Evolutionary conservation across 352 stramenopile species (phyloP), one percentile per base, ranked within the genome.

Genomic region (Globisporangium sylvaticum): DNA sequence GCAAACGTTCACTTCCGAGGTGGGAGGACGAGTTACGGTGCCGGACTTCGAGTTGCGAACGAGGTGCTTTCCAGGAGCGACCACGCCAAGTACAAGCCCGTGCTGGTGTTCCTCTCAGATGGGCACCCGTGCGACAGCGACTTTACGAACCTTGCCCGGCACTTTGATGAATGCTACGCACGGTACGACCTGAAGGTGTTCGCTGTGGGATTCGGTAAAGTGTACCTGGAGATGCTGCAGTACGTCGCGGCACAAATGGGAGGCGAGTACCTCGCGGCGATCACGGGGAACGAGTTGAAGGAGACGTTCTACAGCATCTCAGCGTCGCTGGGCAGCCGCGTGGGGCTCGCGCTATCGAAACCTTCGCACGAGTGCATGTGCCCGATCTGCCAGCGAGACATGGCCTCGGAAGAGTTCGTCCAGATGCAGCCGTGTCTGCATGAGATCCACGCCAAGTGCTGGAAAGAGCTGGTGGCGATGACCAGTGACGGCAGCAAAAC

Each of bases 361-460:
- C 53, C 27, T 24, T 37, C 27, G 27, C 27, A 58, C 18, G 53
- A 58, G 24, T 65, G 71, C 25, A 75, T 84, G 25, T 91, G 79
- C 18, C 69, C 81, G 10, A 87, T 88, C 48, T 91, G 83, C 58
- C 72, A 70, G 15, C 72, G 85, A 52, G 80, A 88, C 48, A 66
- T 91, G 60, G 76, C 75, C 15, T 74, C 70, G 1, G 81, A 74
- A 1, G 73, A 85, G 27, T 77, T 71, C 12, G 66, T 76, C 12
- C 76, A 79, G 67, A 65, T 89, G 18, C 27, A 58, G 1, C 71
- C 54, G 22, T 91, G 83, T 42, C 29, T 67, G 18, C 83, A 91
- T 22, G 75, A 83, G 29, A 69, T 91, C 5, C 81, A 91, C 62
- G 74, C 70, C 22, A 63, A 55, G 12, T 91, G 81, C 27, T 58